A percentile compares a stretch with the other conserved stretches of the same genome.
Evolutionary conservation across 208 protist genomes (phyloP).

Genomic region (Crithidia mellificae): DNA sequence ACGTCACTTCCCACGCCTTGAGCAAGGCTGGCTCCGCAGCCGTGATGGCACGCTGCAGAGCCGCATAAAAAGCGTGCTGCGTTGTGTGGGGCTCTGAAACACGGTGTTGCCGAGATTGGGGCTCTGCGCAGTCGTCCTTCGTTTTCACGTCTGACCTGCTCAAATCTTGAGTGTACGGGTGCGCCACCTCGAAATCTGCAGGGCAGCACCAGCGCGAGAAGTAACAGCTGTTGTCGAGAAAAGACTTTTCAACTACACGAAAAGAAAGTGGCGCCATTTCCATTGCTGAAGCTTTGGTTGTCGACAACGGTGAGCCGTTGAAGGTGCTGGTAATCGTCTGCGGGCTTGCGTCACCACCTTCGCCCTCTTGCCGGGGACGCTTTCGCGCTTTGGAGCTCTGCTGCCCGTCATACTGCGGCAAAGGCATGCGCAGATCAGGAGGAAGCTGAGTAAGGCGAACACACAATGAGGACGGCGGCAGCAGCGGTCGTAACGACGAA

Average conservation of each 20-base stretch:
- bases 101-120: too few species aligned
- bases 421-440: neutral
- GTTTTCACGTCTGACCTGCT: too few species aligned
- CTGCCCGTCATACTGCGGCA: neutral
- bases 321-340: neutral
- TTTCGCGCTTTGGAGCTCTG: neutral
- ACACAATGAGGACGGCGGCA: neutral
- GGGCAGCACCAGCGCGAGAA: conserved; percentile 32
- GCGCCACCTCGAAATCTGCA: conserved; percentile 27
- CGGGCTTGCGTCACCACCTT: too few species aligned
- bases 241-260: conserved; percentile 10
- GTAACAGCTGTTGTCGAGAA: conserved; percentile 19
- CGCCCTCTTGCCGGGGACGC: neutral
- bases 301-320: too few species aligned
- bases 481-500: neutral
- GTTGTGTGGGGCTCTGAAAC: too few species aligned
- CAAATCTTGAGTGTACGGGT: neutral
- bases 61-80: conserved; percentile 20
- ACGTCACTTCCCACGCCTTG: neutral
- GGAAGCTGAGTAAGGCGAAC: neutral
- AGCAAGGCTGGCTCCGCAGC: neutral
- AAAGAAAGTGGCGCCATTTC: neutral
- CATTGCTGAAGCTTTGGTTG: neutral
- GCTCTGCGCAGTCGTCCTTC: too few species aligned
- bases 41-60: conserved; percentile 5